Evolutionary conservation across 1,284 basidiomycete species (phyloP), one percentile per base, ranked within the genome.

Genomic region (Flammula alnicola): DNA sequence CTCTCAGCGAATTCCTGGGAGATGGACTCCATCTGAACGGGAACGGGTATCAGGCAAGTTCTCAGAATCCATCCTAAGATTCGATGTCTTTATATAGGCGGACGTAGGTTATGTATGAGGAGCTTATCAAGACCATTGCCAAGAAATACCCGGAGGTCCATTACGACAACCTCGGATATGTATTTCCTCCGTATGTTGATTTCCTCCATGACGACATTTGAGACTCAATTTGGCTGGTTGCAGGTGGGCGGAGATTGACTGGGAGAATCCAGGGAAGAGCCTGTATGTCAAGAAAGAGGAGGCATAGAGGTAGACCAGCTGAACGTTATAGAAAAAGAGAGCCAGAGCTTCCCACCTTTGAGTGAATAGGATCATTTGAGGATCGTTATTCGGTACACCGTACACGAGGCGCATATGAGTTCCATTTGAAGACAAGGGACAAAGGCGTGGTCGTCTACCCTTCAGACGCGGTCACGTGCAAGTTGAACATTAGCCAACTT

Each of bases 1-100:
- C 68, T 4, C 66, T 88, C 44, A 72, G 65, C 9, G 64, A 65
- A 43, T 86, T 81, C 59, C 63, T 88, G 44, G 58, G 54, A 33
- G 93, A 95, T 61, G 93, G 93, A 1, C 69, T 95, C 51, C 93
- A 96, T 67, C 67, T 93, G 57, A 91, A 80, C 42, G 71, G 68
- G 9, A 77, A 70, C 1, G 93, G 91, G 22, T 94, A 95, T 62
- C 65, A 75, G 64, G 86, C 89, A 60, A 52, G 75, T 60, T 25
- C 5, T 19, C 30, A 41, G 53, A 52, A 44, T 25, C 29, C 17
- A 56, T 53, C 41, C 40, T 36, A n/a, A 20, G 10, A 17, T 16
- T 39, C 38, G 10, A 20, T 41, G 35, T 22, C n/a, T 40, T 47
- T 30, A 51, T 44, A 39, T 60, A n/a, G 48, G 20, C 32, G 20